These are phyloP conservation scores for Prunus dulcis DNA, from an alignment of 306 rosid genomes.

Conservation along the genomic window DNA sequence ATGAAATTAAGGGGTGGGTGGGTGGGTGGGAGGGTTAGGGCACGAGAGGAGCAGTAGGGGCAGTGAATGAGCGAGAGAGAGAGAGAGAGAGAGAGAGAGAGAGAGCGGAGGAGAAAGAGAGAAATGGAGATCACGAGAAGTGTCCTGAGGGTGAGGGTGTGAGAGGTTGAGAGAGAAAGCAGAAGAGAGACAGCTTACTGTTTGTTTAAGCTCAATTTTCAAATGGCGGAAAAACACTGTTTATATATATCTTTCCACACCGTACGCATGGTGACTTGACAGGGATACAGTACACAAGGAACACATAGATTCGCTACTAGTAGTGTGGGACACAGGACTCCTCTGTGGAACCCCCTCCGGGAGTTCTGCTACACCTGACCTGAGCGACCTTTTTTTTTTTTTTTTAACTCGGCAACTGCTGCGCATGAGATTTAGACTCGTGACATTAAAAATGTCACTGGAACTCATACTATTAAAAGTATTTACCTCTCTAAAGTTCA, in stretches of 20 bases:
- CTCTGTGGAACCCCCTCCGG: neutral
- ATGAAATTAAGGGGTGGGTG: neutral
- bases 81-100: conserved; percentile 3
- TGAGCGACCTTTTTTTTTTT: too few relatives aligned
- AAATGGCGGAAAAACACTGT: conserved; percentile 12
- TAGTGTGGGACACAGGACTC: neutral
- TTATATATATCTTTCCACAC: neutral
- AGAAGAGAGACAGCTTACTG: too few relatives aligned
- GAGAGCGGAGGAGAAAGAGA: conserved; percentile 5
- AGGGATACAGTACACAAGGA: neutral
- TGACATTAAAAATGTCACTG: too few relatives aligned
- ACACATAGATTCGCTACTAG: neutral
- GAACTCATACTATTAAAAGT: too few relatives aligned
- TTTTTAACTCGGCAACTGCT: too few relatives aligned
- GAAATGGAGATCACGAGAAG: conserved; percentile 13
- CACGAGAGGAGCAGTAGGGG: conserved; percentile 2
- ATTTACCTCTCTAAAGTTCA: too few relatives aligned
- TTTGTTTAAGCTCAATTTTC: conserved; percentile 2
- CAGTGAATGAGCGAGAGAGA: neutral
- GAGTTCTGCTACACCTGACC: too few relatives aligned
- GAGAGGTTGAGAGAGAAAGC: neutral
- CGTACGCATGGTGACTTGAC: neutral
- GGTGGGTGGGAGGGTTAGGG: conserved; percentile 8
- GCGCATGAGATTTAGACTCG: too few relatives aligned
- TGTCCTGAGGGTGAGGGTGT: neutral